Base-by-base conservation (phyloP, 495 filamentous ascomycete genomes). In the Thermochaetoides thermophila region DNA sequence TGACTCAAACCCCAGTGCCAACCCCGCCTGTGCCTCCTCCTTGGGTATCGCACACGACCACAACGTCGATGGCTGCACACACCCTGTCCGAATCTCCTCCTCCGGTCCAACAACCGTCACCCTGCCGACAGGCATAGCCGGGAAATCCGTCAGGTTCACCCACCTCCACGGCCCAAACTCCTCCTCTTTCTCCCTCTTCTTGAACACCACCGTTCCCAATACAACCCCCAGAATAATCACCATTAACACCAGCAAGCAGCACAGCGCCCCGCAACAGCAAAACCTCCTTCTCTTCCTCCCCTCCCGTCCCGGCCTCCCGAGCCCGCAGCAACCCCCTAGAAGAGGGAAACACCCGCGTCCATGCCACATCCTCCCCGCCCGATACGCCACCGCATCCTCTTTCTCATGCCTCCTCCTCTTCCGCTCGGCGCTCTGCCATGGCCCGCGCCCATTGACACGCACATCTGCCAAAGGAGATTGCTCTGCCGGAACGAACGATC, bases 31-130 rank as follows among this genome's bases (percentile, higher is more conserved):
- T 23, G 84, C 76, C 27, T 80, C 48, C 44, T 81, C 80, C 45
- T 83, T 81, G 7, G 85, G 85, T 8, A 89, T 43, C 7, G 72
- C 68, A 45, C 85, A 94, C 47, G 74, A 84, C 85, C 85, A 94
- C 26, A 85, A 50, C 0, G 76, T 77, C 0, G 69, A 48, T 4
- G 81, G 77, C 12, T 57, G 55, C 16, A 84, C 70, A 40, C 85
- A 94, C 4, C 65, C 71, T 3, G 72, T 69, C 13, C 65, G 64
- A 9, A 69, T 56, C 1, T 60, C 48, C 1, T 68, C 60, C 22
- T 76, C 66, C 2, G 84, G 68, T 2, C 71, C 74, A 2, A 74
- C 66, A 17, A 94, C 66, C 0, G 84, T 91, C 18, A 74, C 63
- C 33, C 91, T 63, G 1, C 85, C 85, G 0, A 80, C 85, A 7